Evolutionary conservation across 768 basidiomycete species (phyloP), one percentile per base, ranked within the genome.

Genomic region (Favolaschia claudopus): DNA sequence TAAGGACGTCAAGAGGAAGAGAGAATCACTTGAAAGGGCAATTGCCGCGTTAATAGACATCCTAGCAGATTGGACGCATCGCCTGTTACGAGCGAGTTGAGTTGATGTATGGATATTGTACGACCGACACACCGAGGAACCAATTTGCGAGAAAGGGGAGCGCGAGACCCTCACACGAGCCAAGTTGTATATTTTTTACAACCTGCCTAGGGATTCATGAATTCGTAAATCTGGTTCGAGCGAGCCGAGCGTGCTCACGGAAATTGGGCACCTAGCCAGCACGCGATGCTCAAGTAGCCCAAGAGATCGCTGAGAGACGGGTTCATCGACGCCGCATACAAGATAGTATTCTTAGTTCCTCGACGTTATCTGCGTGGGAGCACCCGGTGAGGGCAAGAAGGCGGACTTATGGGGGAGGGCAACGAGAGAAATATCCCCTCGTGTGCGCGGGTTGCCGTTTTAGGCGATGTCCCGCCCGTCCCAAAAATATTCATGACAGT

Each of bases 81-180:
- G 45, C 96, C 96, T 92, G 71, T 5, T 33, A 32, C 12, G 47
- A 32, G 42, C 43, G 43, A 22, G 13, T 49, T 51, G 34, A 29
- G 29, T 37, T 55, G 53, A 7, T 33, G 17, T 50, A 58, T 28
- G 42, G 34, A 38, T 58, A 45, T 46, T 56, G 55, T 15, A 58
- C 44, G 32, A 22, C n/a, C 15, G 34, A 74, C 84, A 67, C 68
- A 95, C 95, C 95, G 22, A 93, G 80, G 56, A 95, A 78, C 97
- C 97, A 99, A 66, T 93, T 97, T 61, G 88, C 82, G 51, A 99
- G 82, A 74, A 99, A 99, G 0, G 96, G 95, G 17, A 98, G 79
- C 1, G 97, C 91, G 46, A 99, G 87, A 28, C 96, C 91, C 67
- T 95, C 94, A 70, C 91, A 93, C 39, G 92, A 94, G 70, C 89